Percentiles rank a stretch among this genome's conserved stretches.
phyloP scores from a whole-genome alignment of 345 rosid species.

The Citrus trifoliata region DNA sequence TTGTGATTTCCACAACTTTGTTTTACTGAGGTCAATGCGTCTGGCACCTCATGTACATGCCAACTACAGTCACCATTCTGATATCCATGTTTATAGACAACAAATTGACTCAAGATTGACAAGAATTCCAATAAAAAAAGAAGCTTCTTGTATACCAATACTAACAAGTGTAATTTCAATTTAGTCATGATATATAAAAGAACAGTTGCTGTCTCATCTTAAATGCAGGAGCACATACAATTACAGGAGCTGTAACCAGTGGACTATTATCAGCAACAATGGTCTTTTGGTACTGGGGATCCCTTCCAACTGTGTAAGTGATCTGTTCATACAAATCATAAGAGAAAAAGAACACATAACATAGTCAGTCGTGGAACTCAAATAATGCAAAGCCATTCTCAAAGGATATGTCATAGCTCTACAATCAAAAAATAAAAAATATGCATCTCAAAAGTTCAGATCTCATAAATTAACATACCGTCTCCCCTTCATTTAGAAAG shows the following conservation, averaged over 20 bases:
- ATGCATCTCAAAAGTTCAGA: conserved; percentile 7
- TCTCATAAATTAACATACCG: conserved; percentile 38
- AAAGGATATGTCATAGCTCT: neutral
- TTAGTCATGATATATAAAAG: neutral
- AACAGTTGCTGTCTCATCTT: neutral
- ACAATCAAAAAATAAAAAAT: neutral
- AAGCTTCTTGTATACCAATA: neutral
- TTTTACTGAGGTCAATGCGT: neutral
- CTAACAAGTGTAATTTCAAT: neutral
- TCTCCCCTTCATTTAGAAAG: conserved; percentile 82
- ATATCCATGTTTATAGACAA: conserved; percentile 4
- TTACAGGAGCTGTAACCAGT: conserved; percentile 63
- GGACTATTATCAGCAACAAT: conserved; percentile 63
- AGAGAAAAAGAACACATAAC: conserved; percentile 5
- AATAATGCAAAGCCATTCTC: conserved; percentile 5
- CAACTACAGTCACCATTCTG: neutral
- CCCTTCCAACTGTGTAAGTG: conserved; percentile 82
- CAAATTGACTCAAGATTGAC: neutral
- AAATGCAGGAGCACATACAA: conserved; percentile 50
- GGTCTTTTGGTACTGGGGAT: conserved; percentile 55
- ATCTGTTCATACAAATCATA: conserved; percentile 48
- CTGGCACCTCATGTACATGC: neutral
- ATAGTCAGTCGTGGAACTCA: neutral
- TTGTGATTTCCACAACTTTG: neutral
- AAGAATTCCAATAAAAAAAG: neutral